Conservation (phyloP, 1,284 basidiomycete species). For the Ustilago shanxiensis region DNA sequence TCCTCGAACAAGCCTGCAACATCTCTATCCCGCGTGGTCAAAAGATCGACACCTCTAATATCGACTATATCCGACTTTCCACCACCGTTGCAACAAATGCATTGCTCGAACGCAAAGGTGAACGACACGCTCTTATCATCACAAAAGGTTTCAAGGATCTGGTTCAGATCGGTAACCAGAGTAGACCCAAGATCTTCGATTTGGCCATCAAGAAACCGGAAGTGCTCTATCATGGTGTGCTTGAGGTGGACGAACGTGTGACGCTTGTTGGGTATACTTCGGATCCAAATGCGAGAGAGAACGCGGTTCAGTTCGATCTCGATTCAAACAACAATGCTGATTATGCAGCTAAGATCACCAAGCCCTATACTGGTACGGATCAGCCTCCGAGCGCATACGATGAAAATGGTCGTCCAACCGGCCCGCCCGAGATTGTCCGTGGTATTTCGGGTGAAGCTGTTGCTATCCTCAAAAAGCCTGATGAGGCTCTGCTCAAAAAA, state of each 20-base stretch:
- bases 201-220: slow-evolving; percentile 75
- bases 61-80: slow-evolving; percentile 90
- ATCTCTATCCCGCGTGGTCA: slow-evolving; percentile 77
- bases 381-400: slow-evolving; percentile 78
- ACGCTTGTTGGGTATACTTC: slow-evolving; percentile 92
- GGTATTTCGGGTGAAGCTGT: slow-evolving; percentile 94
- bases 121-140: slow-evolving; percentile 89
- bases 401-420: slow-evolving; percentile 76
- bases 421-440: slow-evolving; percentile 80
- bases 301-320: slow-evolving; percentile 70
- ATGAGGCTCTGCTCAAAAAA: slow-evolving; percentile 61
- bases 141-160: slow-evolving; percentile 93
- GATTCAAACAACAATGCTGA: slow-evolving; percentile 22
- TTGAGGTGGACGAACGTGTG: slow-evolving; percentile 94
- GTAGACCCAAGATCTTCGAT: slow-evolving; percentile 79
- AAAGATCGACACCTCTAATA: slow-evolving; percentile 82
- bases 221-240: slow-evolving; percentile 82
- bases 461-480: slow-evolving; percentile 81
- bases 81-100: slow-evolving; percentile 98
- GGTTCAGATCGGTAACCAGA: slow-evolving; percentile 90
- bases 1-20: slow-evolving; percentile 83
- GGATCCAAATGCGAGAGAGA: slow-evolving; percentile 82
- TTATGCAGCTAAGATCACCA: slow-evolving; percentile 25
- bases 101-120: slow-evolving; percentile 91
- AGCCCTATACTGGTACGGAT: slow-evolving; percentile 61